Evolutionary conservation across 495 filamentous ascomycete genomes (phyloP), one percentile per base, ranked within the genome.

Genomic region (Hyaloscypha variabilis): DNA sequence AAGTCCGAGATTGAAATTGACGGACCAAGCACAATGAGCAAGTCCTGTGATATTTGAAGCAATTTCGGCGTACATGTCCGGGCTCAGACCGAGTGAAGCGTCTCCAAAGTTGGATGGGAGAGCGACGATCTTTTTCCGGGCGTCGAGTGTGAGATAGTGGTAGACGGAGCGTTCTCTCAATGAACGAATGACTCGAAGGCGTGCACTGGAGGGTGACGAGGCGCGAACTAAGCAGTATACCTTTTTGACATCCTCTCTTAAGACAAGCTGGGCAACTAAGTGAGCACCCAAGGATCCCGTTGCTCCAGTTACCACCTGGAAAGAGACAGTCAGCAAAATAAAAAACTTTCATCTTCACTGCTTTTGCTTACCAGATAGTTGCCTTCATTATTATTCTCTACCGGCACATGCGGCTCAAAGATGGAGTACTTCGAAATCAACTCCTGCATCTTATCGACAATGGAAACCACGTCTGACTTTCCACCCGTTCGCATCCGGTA

Each of bases 151-250:
- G 6, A 46, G 39, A 17, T 17, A 46, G 39, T 46, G 39, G 39
- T 46, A 46, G 13, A 46, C 39, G 13, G 39, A 46, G 3, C 39
- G 39, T 17, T 19, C 39, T 46, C 39, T 10, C 39, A 46, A 17
- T 17, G 39, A 46, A 1, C 17, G 39, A 11, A 46, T 46, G 17
- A 46, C 39, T 17, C 39, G 39, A 17, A 46, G 39, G 17, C 39
- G 39, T 46, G 39, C 39, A 19, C 19, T 46, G 39, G 6, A 10
- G 52, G 76, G 72, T 64, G 39, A 63, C 17, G 51, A 68, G 17
- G 75, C 80, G 6, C 85, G 79, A 13, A 83, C 81, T 19, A 87
- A 74, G 55, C 83, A 86, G 71, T 82, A 85, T 5, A 51, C 39
- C 49, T 36, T 46, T 8, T 2, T 36, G 1, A 46, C 39, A 17